These are phyloP conservation scores for Haplographium delicatum DNA, from an alignment of 495 filamentous ascomycete genomes.

Conservation along the genomic window DNA sequence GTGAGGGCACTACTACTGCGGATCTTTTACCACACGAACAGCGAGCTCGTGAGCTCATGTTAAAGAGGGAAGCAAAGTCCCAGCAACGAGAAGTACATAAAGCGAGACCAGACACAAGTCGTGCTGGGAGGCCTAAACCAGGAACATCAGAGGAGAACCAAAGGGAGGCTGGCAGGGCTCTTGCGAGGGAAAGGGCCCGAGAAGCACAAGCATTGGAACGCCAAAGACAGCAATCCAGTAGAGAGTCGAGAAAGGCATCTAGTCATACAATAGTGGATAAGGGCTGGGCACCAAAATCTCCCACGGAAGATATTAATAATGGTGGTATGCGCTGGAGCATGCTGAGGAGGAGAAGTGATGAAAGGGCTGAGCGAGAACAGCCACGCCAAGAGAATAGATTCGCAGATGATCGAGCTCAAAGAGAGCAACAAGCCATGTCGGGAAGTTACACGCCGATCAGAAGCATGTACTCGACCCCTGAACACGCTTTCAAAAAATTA, in stretches of 20 bases:
- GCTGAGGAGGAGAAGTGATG: constrained; percentile 9
- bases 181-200: background rate
- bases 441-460: constrained; percentile 17
- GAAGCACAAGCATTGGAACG: background rate
- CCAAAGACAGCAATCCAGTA: background rate
- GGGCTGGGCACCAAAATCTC: background rate
- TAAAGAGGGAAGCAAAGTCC: background rate
- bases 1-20: background rate
- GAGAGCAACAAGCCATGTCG: constrained; percentile 19
- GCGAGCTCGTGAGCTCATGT: constrained; percentile 16
- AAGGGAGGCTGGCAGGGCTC: background rate
- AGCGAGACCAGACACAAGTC: constrained; percentile 17
- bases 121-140: constrained; percentile 17
- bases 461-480: background rate
- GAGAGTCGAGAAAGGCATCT: background rate
- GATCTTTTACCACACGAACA: constrained; percentile 23
- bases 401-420: constrained; percentile 12
- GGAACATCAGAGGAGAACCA: background rate
- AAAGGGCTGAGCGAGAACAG: background rate
- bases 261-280: background rate
- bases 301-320: background rate
- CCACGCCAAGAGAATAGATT: constrained; percentile 3
- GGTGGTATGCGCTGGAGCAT: background rate
- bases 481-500: background rate
- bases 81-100: background rate